Conservation (phyloP, 441 rosid species). For the Isatis lusitanica region DNA sequence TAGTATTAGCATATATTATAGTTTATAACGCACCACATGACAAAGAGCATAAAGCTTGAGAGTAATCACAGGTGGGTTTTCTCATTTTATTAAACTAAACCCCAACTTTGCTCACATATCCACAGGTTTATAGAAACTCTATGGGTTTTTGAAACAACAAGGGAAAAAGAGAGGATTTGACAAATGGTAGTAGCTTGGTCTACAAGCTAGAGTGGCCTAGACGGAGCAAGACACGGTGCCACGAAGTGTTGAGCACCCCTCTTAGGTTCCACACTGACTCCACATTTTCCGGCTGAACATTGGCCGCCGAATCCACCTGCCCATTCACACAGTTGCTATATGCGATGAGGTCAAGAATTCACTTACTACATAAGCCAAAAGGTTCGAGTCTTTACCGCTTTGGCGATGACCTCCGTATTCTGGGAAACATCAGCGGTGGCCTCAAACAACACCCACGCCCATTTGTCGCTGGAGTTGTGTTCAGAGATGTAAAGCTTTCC, state of each 20-base stretch:
- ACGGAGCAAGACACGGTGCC: conserved; percentile 83
- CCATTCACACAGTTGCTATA: conserved; percentile 2
- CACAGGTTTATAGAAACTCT: neutral
- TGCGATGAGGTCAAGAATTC: neutral
- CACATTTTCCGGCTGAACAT: conserved; percentile 89
- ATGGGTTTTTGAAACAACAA: neutral
- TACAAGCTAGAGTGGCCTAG: conserved; percentile 84
- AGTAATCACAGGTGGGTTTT: neutral
- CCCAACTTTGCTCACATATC: neutral
- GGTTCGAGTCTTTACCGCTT: conserved; percentile 63
- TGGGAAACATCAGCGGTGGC: conserved; percentile 56
- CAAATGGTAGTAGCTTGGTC: conserved; percentile 3
- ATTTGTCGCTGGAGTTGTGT: conserved; percentile 68
- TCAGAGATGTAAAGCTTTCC: conserved; percentile 64
- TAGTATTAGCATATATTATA: neutral
- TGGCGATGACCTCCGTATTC: conserved; percentile 70
- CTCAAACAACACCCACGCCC: conserved; percentile 99
- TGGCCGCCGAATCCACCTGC: conserved; percentile 94
- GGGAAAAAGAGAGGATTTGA: neutral
- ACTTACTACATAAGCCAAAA: neutral
- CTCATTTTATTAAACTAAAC: neutral
- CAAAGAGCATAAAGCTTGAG: neutral
- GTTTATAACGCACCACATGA: neutral
- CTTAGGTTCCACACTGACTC: conserved; percentile 91
- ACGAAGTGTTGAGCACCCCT: conserved; percentile 91